Evolutionary conservation across 345 rosid species (phyloP), one percentile per base, ranked within the genome.

Genomic region (Populus alba): DNA sequence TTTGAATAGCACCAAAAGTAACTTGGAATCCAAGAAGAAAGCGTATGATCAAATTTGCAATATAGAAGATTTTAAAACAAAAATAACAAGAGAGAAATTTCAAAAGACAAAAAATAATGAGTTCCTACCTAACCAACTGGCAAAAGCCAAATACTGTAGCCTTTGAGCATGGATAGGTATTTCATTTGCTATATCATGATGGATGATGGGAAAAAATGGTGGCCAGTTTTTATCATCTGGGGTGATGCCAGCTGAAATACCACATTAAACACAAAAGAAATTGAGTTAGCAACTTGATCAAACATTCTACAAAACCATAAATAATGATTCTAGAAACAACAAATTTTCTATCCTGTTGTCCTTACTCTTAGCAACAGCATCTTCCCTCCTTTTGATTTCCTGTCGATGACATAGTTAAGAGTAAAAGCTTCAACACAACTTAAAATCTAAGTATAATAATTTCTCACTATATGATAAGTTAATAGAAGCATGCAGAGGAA

Each of bases 141-240:
- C 97, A 55, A 97, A 97, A 72, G 99, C 99, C 77, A 97, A 87
- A 85, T 97, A 97, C 83, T 97, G 99, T 78, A 92, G 86, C 87
- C 88, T 92, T 47, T 97, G 99, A n/a, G 94, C 97, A 86, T 92
- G 92, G 75, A 90, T 88, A 16, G 98, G 99, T 85, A 92, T 94
- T 84, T 97, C 99, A 49, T 91, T 97, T 35, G 98, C 89, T 73
- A 97, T 92, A 81, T 97, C 99, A 81, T 97, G 99, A 83, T 94
- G 99, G 70, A 97, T 97, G 62, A 97, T 91, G 68, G 99, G 99
- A 74, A 91, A 97, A 80, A 91, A 82, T 1, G 98, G 98, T 20
- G 99, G 99, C 97, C 98, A 97, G 79, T 92, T 97, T 85, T 89
- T 94, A 76, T 91, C 89, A 80, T 91, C 92, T 10, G 79, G 63